A percentile compares a stretch with the other conserved stretches of the same genome.
phyloP scores from a whole-genome alignment of 2,329 filamentous ascomycete species.

The Exophiala calicioides region DNA sequence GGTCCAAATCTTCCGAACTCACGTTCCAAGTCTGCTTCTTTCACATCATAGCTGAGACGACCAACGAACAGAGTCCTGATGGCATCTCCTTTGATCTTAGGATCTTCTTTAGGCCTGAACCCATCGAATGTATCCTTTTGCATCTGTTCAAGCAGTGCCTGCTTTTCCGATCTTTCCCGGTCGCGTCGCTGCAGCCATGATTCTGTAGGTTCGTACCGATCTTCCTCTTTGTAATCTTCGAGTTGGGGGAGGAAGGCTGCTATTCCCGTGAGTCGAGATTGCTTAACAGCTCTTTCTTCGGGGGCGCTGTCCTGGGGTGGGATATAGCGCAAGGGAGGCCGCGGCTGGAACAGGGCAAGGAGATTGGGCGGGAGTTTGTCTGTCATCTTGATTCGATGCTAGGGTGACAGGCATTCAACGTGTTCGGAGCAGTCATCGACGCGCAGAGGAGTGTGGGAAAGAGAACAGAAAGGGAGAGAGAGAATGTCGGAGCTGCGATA shows the following conservation, averaged over 20 bases:
- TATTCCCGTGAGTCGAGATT: conserved; percentile 70
- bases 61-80: conserved; percentile 95
- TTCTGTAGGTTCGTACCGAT: conserved; percentile 78
- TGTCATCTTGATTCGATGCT: conserved; percentile 65
- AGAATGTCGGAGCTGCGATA: conserved; percentile 3
- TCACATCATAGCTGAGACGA: conserved; percentile 84
- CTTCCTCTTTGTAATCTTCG: conserved; percentile 74
- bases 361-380: conserved; percentile 94
- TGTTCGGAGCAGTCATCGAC: conserved; percentile 6
- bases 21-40: conserved; percentile 84
- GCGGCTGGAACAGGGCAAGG: conserved; percentile 89
- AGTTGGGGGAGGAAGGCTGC: conserved; percentile 73
- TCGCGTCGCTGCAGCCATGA: conserved; percentile 90
- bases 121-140: conserved; percentile 63
- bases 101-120: conserved; percentile 79
- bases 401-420: conserved; percentile 21
- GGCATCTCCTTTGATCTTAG: conserved; percentile 86
- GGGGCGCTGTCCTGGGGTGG: conserved; percentile 79
- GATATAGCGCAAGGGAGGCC: conserved; percentile 87
- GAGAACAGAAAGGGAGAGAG: conserved; percentile 5
- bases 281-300: conserved; percentile 68
- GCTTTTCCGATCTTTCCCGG: conserved; percentile 78
- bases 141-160: conserved; percentile 62
- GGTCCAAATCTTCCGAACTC: conserved; percentile 93
- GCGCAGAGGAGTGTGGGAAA: conserved; percentile 1